Percentiles rank a stretch among this genome's conserved stretches.
Conservation (phyloP, 2,329 filamentous ascomycete genomes). For the Cladophialophora yegresii region DNA sequence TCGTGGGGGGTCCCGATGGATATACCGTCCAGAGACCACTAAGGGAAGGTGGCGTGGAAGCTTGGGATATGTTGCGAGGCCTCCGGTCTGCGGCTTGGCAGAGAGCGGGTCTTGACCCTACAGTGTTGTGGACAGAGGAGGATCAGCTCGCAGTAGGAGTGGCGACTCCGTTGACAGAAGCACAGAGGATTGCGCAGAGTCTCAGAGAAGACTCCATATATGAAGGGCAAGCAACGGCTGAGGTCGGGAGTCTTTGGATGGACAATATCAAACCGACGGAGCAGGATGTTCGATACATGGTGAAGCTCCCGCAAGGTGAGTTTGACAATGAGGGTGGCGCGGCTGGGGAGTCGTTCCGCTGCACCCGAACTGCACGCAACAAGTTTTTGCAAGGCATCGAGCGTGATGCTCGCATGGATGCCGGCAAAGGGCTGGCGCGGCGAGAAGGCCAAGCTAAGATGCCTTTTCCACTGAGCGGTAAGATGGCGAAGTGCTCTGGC, state of each 20-base stretch:
- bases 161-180: slow-evolving; percentile 31
- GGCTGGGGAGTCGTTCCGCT: slow-evolving; percentile 3
- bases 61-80: slow-evolving; percentile 53
- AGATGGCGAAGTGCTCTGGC: slow-evolving; percentile 21
- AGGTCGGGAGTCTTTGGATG: background rate
- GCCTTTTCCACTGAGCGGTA: slow-evolving; percentile 29
- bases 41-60: slow-evolving; percentile 52
- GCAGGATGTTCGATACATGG: slow-evolving; percentile 19
- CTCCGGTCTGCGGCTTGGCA: slow-evolving; percentile 53
- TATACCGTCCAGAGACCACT: slow-evolving; percentile 48
- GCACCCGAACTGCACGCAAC: slow-evolving; percentile 14
- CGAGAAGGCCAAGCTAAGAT: slow-evolving; percentile 25
- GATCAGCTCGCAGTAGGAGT: slow-evolving; percentile 47
- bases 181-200: slow-evolving; percentile 33
- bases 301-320: slow-evolving; percentile 15
- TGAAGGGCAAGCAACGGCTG: background rate
- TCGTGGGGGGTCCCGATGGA: slow-evolving; percentile 51
- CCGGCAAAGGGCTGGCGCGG: slow-evolving; percentile 13
- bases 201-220: slow-evolving; percentile 35
- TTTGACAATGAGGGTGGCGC: slow-evolving; percentile 3
- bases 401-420: slow-evolving; percentile 8
- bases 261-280: slow-evolving; percentile 2
- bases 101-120: slow-evolving; percentile 51
- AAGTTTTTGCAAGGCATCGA: slow-evolving; percentile 20
- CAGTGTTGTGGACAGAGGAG: slow-evolving; percentile 51